A percentile compares a stretch with the other conserved stretches of the same genome.
Evolutionary conservation across 2,329 filamentous ascomycete genomes (phyloP).

Genomic region (Pseudogymnoascus sp.): DNA sequence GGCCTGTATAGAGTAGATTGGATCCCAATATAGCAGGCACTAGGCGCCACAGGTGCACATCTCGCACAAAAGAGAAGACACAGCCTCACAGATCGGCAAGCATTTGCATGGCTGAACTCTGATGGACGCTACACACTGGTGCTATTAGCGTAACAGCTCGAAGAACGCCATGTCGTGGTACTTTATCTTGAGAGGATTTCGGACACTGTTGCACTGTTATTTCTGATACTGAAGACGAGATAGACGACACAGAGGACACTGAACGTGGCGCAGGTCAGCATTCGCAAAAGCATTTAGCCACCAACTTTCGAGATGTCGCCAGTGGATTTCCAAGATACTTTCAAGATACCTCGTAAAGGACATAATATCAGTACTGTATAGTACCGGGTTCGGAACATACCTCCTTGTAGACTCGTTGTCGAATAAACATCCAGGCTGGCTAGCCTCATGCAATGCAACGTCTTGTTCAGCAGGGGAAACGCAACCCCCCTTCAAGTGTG

Average conservation of each 20-base stretch:
- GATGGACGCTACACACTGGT: neutral
- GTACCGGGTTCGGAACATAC: neutral
- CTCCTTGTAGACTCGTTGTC: neutral
- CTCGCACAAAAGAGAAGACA: neutral
- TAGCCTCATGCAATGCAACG: neutral
- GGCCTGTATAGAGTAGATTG: neutral
- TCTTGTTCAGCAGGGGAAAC: neutral
- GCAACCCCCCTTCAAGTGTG: neutral
- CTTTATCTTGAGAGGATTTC: neutral
- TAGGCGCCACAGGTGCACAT: neutral
- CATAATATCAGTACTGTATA: neutral
- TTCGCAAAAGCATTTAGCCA: neutral
- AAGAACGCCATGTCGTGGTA: neutral
- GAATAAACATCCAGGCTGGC: neutral
- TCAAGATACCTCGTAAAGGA: neutral
- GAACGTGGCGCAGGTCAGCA: neutral
- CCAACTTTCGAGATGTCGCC: neutral
- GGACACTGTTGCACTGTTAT: neutral
- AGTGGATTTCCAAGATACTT: neutral
- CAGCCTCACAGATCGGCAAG: neutral
- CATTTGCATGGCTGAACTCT: neutral
- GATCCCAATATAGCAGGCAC: neutral
- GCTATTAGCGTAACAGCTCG: neutral
- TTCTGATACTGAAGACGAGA: neutral
- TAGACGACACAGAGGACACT: neutral